Evolutionary conservation across 352 stramenopile genomes (phyloP).

Genomic region (Pythium dissotocum): DNA sequence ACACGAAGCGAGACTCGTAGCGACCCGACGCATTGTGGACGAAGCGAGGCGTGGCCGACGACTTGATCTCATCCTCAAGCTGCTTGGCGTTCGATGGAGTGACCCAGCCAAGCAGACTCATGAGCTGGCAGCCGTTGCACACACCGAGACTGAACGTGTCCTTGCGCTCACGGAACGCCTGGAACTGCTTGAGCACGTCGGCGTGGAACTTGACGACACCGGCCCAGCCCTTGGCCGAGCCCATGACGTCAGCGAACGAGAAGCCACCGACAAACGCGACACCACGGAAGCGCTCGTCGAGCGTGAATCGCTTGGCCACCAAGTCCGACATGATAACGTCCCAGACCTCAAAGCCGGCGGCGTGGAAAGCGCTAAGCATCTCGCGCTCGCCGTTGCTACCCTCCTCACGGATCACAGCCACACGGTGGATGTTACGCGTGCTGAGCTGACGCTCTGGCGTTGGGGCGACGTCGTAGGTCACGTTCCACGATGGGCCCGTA

Average conservation of each 20-base stretch:
- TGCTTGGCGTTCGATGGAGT: constrained; percentile 54
- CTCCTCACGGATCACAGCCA: constrained; percentile 97
- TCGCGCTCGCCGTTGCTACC: constrained; percentile 99
- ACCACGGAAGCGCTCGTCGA: constrained; percentile 95
- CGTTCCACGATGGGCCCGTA: constrained; percentile 84
- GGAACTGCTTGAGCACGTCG: constrained; percentile 95
- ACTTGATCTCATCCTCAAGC: constrained; percentile 55
- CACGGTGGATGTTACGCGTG: constrained; percentile 89
- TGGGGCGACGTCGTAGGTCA: constrained; percentile 84
- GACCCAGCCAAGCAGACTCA: constrained; percentile 98
- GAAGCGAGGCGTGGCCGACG: constrained; percentile 89
- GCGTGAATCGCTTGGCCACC: constrained; percentile 85
- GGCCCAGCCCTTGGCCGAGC: constrained; percentile 98
- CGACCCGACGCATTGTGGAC: constrained; percentile 96
- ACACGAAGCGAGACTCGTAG: constrained; percentile 98
- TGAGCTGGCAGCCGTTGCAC: constrained; percentile 99
- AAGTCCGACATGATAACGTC: constrained; percentile 98
- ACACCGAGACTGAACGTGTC: constrained; percentile 99
- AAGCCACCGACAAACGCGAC: constrained; percentile 99
- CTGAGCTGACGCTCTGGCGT: constrained; percentile 86
- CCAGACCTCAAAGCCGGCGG: constrained; percentile 98
- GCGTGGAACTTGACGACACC: constrained; percentile 97
- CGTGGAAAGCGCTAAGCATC: constrained; percentile 97
- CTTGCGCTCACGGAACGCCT: constrained; percentile 92
- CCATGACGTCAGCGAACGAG: constrained; percentile 98